These are phyloP conservation scores for Spathaspora boniae DNA, from an alignment of 805 yeast species.

Conservation along the genomic window DNA sequence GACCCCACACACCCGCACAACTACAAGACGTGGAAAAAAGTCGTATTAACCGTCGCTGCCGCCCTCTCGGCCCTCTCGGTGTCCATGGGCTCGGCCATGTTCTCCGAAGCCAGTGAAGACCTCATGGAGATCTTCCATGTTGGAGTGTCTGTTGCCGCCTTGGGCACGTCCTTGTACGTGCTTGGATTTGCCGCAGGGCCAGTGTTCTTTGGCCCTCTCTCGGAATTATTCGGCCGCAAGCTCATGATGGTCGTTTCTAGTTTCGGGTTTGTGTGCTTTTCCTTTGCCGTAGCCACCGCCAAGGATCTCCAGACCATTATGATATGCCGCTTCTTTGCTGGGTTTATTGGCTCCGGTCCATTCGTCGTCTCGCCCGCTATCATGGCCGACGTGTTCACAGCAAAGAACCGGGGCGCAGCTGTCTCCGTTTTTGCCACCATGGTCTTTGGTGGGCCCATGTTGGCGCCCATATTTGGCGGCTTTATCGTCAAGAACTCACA, in stretches of 20 bases:
- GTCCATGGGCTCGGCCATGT: slow-evolving; percentile 82
- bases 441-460: slow-evolving; percentile 75
- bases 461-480: slow-evolving; percentile 66
- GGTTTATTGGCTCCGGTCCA: slow-evolving; percentile 81
- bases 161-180: slow-evolving; percentile 79
- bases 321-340: slow-evolving; percentile 76
- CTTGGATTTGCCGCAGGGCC: slow-evolving; percentile 95
- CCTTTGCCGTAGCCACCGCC: slow-evolving; percentile 71
- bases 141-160: slow-evolving; percentile 63
- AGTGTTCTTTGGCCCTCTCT: slow-evolving; percentile 60
- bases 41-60: slow-evolving; percentile 21
- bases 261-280: slow-evolving; percentile 35
- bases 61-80: slow-evolving; percentile 38
- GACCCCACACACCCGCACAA: slow-evolving; percentile 83
- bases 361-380: slow-evolving; percentile 82
- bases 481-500: slow-evolving; percentile 35
- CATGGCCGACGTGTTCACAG: slow-evolving; percentile 76
- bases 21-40: slow-evolving; percentile 47
- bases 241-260: slow-evolving; percentile 43
- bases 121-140: slow-evolving; percentile 52
- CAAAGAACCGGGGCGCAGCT: slow-evolving; percentile 69
- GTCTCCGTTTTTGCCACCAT: slow-evolving; percentile 66
- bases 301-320: slow-evolving; percentile 73
- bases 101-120: slow-evolving; percentile 55
- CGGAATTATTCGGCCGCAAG: slow-evolving; percentile 36